Conservation (phyloP, 2,329 filamentous ascomycete species). For the Paecilomyces dactylethromorphus region DNA sequence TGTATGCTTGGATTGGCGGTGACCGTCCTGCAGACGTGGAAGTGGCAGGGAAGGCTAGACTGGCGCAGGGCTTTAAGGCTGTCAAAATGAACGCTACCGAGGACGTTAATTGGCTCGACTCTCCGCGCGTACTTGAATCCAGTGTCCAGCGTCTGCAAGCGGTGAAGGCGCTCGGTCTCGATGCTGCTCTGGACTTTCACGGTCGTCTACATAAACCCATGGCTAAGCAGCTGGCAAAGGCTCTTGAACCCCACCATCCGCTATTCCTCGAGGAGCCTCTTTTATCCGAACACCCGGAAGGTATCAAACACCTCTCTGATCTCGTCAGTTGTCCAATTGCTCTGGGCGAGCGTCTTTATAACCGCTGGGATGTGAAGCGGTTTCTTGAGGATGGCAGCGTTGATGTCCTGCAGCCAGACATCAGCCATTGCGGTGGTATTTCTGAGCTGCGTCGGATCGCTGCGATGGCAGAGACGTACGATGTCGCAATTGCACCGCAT, state of each 20-base stretch:
- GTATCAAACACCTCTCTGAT: constrained; percentile 54
- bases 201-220: constrained; percentile 73
- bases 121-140: constrained; percentile 55
- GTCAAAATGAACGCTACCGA: constrained; percentile 77
- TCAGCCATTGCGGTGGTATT: constrained; percentile 65
- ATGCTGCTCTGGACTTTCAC: constrained; percentile 72
- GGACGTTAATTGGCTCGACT: constrained; percentile 71
- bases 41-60: constrained; percentile 45
- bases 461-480: constrained; percentile 65
- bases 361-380: constrained; percentile 65
- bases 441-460: constrained; percentile 65
- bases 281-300: constrained; percentile 62
- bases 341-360: constrained; percentile 65
- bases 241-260: constrained; percentile 60
- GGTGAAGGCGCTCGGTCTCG: constrained; percentile 64
- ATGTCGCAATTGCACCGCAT: constrained; percentile 66
- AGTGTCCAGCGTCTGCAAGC: constrained; percentile 61
- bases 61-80: constrained; percentile 34
- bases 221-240: constrained; percentile 66
- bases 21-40: constrained; percentile 64
- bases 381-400: constrained; percentile 64
- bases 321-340: constrained; percentile 61
- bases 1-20: constrained; percentile 75
- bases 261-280: constrained; percentile 73
- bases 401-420: constrained; percentile 68